These are phyloP conservation scores for Metarhizium album DNA, from an alignment of 2,329 filamentous ascomycete genomes.

Conservation along the genomic window DNA sequence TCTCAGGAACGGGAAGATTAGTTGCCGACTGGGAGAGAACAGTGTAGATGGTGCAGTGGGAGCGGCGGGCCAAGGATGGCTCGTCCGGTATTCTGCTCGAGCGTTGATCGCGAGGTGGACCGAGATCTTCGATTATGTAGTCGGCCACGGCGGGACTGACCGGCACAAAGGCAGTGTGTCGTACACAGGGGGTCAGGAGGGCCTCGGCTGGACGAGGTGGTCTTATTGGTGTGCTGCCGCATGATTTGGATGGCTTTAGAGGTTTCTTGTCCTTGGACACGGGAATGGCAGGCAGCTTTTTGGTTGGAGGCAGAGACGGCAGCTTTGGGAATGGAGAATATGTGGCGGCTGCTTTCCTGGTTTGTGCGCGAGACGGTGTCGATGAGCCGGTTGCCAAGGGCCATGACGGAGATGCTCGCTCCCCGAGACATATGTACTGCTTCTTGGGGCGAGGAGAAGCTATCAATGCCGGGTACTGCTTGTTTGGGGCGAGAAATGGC, in stretches of 20 bases:
- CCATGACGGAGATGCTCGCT: conserved; percentile 15
- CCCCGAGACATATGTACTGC: neutral
- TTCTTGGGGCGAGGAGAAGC: conserved; percentile 16
- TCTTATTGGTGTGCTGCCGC: conserved; percentile 14
- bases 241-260: neutral
- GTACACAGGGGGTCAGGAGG: conserved; percentile 14
- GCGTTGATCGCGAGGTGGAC: neutral
- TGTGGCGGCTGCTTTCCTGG: conserved; percentile 17
- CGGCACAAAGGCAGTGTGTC: conserved; percentile 4
- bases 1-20: conserved; percentile 10
- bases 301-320: conserved; percentile 1
- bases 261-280: neutral
- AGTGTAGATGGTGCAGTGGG: conserved; percentile 11
- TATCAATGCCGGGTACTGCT: conserved; percentile 22
- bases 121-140: neutral
- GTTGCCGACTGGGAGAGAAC: conserved; percentile 14
- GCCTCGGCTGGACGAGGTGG: conserved; percentile 19
- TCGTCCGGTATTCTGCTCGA: neutral
- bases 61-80: neutral
- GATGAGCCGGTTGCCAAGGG: conserved; percentile 15
- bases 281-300: neutral
- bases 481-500: conserved; percentile 10
- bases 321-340: conserved; percentile 34
- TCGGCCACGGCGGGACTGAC: conserved; percentile 1
- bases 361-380: neutral